phyloP scores from a whole-genome alignment of 2,329 filamentous ascomycete genomes.

The Pseudogymnoascus pannorum region DNA sequence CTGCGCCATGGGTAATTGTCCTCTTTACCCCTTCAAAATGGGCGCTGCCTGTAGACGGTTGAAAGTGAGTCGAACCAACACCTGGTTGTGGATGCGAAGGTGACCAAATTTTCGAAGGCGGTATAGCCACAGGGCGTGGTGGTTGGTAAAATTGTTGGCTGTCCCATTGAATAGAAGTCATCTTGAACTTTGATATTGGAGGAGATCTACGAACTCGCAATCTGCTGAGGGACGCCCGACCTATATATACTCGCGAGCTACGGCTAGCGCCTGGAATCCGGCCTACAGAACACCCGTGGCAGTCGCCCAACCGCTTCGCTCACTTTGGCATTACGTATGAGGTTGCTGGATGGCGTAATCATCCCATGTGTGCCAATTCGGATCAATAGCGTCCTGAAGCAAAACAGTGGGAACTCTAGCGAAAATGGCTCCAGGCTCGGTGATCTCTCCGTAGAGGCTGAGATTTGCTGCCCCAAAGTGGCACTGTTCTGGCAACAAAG shows the following conservation, averaged over 20 bases:
- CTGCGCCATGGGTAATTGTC: background rate
- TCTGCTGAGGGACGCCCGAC: background rate
- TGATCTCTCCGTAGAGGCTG: background rate
- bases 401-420: background rate
- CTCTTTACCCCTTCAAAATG: background rate
- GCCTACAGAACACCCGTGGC: too few relatives aligned
- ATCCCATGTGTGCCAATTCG: background rate
- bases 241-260: background rate
- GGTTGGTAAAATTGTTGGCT: background rate
- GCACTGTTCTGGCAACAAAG: background rate
- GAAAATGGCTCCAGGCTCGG: background rate
- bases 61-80: background rate
- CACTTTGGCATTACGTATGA: background rate
- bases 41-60: background rate
- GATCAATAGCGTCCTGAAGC: background rate
- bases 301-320: too few relatives aligned
- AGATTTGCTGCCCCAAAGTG: background rate
- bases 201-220: background rate
- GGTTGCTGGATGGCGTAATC: background rate
- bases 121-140: background rate
- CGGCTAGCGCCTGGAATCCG: too few relatives aligned
- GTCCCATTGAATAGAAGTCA: background rate
- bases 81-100: background rate
- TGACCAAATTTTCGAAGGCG: background rate
- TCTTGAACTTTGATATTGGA: background rate